These are phyloP conservation scores for Debaryomycetaceae sp. DNA, from an alignment of 1,139 yeast genomes.

Conservation along the genomic window DNA sequence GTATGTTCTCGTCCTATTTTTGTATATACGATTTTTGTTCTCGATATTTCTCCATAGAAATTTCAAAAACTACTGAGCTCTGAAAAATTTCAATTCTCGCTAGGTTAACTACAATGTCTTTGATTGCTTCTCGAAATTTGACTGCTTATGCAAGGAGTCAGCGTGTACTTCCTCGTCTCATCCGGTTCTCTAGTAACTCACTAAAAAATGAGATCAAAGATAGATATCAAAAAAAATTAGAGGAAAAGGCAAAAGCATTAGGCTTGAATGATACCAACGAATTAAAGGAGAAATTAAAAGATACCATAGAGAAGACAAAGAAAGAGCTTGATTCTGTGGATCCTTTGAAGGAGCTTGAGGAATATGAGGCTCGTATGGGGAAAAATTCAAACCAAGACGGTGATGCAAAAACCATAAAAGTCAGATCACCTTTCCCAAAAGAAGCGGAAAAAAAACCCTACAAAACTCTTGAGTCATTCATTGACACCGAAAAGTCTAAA, in stretches of 20 bases:
- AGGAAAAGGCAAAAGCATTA: conserved; percentile 32
- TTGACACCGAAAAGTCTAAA: conserved; percentile 64
- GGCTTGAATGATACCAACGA: conserved; percentile 53
- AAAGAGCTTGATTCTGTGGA: conserved; percentile 59
- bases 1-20: not conserved
- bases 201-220: not conserved
- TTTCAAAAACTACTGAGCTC: not conserved
- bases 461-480: conserved; percentile 67
- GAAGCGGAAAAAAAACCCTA: conserved; percentile 50
- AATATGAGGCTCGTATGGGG: conserved; percentile 43
- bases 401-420: conserved; percentile 64
- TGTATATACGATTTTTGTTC: not conserved
- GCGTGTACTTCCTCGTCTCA: not conserved
- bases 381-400: conserved; percentile 29
- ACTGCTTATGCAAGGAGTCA: not conserved
- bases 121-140: not conserved
- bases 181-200: not conserved
- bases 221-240: conserved; percentile 30
- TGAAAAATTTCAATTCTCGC: too few relatives aligned
- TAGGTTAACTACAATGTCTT: not conserved
- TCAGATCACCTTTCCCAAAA: conserved; percentile 51
- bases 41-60: not conserved
- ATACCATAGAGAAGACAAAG: conserved; percentile 55
- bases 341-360: conserved; percentile 66
- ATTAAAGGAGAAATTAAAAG: conserved; percentile 60